Base-by-base conservation (phyloP, 345 rosid species). In the Erysimum cheiranthoides region DNA sequence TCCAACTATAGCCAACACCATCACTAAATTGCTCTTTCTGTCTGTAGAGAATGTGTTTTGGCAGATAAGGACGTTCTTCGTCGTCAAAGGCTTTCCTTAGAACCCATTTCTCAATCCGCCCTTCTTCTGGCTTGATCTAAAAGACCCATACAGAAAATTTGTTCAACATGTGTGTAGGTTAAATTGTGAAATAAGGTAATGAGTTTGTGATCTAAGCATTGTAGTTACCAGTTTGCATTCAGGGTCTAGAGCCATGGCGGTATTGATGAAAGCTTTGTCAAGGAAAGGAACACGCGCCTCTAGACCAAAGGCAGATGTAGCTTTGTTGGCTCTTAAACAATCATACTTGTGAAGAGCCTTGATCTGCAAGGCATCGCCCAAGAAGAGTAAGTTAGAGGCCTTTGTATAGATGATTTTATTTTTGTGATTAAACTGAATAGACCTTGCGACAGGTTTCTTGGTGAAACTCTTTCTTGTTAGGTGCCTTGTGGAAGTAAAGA, bases 11-110 rank as follows among this genome's bases (percentile, higher is more conserved):
- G 46, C 97, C 96, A 32, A 94, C 98, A 31, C 98, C 97, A 61
- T 94, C 98, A 75, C 98, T 94, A 50, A 94, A 94, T 71, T 94
- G 97, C 68, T 94, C 98, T 58, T 94, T 94, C 82, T 94, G 98
- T 74, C 98, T 90, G 82, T 94, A 92, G 39, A 94, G 85, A 68
- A 94, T 89, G 80, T 89, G 95, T 92, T 92, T 90, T 58, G 97
- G 98, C 54, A 94, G 83, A 81, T 94, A 92, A 8, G 98, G 98
- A 67, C 47, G 79, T 69, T 92, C 87, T 76, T 90, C 92, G 2
- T 92, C 95, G 40, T 94, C 97, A 4, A 94, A 94, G 34, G 98
- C 96, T 80, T 68, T 90, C 73, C 98, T 86, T 12, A 92, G 80
- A 67, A 88, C 80, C 96, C 97, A 94, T 62, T 94, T 94, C 85